Conservation (phyloP, 1,284 basidiomycete genomes). For the Flammula alnicola region DNA sequence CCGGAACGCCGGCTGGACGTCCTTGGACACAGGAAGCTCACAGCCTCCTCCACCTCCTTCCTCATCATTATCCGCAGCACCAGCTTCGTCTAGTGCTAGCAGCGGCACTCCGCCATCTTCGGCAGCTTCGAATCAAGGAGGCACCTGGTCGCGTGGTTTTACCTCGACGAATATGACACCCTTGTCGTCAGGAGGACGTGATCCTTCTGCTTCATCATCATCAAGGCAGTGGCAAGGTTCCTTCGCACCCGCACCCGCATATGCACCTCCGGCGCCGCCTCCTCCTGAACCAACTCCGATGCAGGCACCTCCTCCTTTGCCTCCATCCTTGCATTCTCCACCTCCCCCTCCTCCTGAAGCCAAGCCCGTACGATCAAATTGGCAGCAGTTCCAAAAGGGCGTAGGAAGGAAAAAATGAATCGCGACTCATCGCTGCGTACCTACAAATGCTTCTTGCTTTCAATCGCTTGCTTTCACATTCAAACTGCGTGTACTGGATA, state of each 20-base stretch:
- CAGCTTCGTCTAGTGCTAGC: slow-evolving; percentile 4
- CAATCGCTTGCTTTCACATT: slow-evolving; percentile 4
- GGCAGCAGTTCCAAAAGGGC: slow-evolving; percentile 60
- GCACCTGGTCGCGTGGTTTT: slow-evolving; percentile 10
- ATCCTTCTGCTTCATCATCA: slow-evolving; percentile 7
- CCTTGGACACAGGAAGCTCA: slow-evolving; percentile 50
- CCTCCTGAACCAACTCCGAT: slow-evolving; percentile 18
- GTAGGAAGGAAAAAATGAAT: slow-evolving; percentile 26
- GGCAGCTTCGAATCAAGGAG: slow-evolving; percentile 10
- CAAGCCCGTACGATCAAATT: slow-evolving; percentile 45
- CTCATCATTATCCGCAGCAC: slow-evolving; percentile 26
- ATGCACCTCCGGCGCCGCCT: slow-evolving; percentile 17
- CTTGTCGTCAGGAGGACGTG: slow-evolving; percentile 3
- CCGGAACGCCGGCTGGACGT: slow-evolving; percentile 63
- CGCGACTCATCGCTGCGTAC: background rate
- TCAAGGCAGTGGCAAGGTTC: slow-evolving; percentile 14
- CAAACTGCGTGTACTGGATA: too few relatives aligned
- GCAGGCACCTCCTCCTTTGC: slow-evolving; percentile 17
- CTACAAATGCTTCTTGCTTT: slow-evolving; percentile 2
- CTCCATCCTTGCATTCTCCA: slow-evolving; percentile 27
- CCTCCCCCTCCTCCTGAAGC: slow-evolving; percentile 24
- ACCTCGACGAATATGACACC: slow-evolving; percentile 6
- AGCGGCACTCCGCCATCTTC: slow-evolving; percentile 6
- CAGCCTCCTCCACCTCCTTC: slow-evolving; percentile 25
- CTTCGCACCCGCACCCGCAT: slow-evolving; percentile 8